Base-by-base conservation (phyloP, 1,284 basidiomycete species). In the Puccinia horiana region DNA sequence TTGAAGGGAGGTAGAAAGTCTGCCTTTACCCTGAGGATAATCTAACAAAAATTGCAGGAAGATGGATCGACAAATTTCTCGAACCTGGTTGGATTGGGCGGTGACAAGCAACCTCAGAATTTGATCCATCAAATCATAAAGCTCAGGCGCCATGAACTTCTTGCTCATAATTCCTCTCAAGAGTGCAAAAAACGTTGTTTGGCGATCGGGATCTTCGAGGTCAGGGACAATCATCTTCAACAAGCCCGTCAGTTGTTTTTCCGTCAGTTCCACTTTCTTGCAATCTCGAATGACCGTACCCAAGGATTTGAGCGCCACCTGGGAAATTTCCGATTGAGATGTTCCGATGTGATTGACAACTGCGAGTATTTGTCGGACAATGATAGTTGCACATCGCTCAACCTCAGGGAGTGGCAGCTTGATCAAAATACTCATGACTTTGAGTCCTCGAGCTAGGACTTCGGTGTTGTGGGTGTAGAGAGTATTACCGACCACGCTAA, bases 71-170 rank as follows among this genome's bases (percentile, higher is more conserved):
- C 94, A 96, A 0, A 94, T 91, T 86, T 97, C 96, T 85, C 96
- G 95, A 11, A 97, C 95, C 84, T 94, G 93, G 0, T 91, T 87
- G 16, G 94, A 94, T 87, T 99, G 96, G 84, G 91, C 95, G 12
- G 95, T 97, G 58, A 99, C 94, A 90, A 98, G 92, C 85, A 98
- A 92, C 85, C 95, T 92, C 1, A 94, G 92, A n/a, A 99, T 92
- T 84, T 92, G 92, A 84, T 95, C 94, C 96, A 99, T 98, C 58
- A 97, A 88, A 87, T 99, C 96, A 89, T 99, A 99, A 76, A 99
- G 92, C 87, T 99, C 97, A 0, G 94, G 94, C 0, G 97, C 94
- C 63, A 98, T 92, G 83, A 99, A 94, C 85, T 93, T 93, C 44
- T 96, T 92, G 4, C 92, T 89, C 26, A 99, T 92, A 84, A 99